Base-by-base conservation (phyloP, 2,329 filamentous ascomycete genomes). In the Phyllosticta capitalensis region DNA sequence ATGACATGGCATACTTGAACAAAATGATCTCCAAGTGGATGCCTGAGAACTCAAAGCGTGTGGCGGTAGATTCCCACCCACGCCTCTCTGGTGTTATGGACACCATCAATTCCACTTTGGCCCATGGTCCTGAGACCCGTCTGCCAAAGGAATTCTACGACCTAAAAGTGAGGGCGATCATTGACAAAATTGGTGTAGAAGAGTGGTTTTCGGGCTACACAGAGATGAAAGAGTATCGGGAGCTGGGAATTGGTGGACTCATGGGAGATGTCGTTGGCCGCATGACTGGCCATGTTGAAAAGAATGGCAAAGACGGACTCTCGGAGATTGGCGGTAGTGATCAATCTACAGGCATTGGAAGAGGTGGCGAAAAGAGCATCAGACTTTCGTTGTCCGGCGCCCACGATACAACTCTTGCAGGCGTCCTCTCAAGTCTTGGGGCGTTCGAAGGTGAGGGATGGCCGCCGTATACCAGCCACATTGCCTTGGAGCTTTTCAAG, bases 151-250 rank as follows among this genome's bases (percentile, higher is more conserved):
- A 91, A 63, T 97, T 99, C 72, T 97, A 97, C 73, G 90, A 96
- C 68, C 70, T 80, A 19, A 87, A 86, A 68, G 84, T 81, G 3
- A 80, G 84, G 55, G 78, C 79, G 3, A 87, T 91, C 62, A 83
- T 94, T 60, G 84, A 88, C 60, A 78, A 79, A 38, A 84, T 96
- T 61, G 84, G 82, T 26, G 85, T 92, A 0, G 92, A 99, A 67
- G 94, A 97, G 75, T 97, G 94, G 94, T 97, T 88, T 71, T 78
- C 83, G 20, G 92, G 94, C 2, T 97, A 95, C 71, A 81, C 81
- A 60, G 92, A 96, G 73, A 91, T 84, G 62, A 76, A 77, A 50
- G 94, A 97, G 73, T 97, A 96, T 74, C 87, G 92, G n/a, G 83
- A 82, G 64, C 79, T 97, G 2, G 94, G 92, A 2, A 94, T 96